Percentiles rank a stretch among this genome's conserved stretches.
phyloP scores from a whole-genome alignment of 2,329 filamentous ascomycete genomes.

The Fusarium oligoseptatum region DNA sequence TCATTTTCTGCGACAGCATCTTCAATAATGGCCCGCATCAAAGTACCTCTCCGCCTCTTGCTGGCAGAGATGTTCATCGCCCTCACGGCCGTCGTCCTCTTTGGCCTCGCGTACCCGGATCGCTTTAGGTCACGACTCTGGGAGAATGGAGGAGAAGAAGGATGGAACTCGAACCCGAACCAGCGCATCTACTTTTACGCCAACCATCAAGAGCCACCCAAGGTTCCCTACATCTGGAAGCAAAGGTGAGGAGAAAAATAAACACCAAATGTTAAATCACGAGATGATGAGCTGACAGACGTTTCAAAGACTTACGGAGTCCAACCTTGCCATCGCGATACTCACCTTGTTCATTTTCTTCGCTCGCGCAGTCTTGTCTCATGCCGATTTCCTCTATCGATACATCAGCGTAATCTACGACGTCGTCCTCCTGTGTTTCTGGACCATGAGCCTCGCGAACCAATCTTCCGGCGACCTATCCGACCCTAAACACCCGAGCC shows the following conservation, averaged over 20 bases:
- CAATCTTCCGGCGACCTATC: conserved; percentile 44
- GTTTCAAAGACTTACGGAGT: conserved; percentile 43
- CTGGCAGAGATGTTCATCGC: conserved; percentile 38
- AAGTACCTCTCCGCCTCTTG: conserved; percentile 25
- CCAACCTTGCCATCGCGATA: conserved; percentile 48
- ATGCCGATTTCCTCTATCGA: conserved; percentile 41
- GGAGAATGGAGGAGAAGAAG: conserved; percentile 47
- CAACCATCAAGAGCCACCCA: conserved; percentile 47
- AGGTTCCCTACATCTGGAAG: conserved; percentile 46
- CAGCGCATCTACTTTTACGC: conserved; percentile 49
- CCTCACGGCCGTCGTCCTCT: conserved; percentile 27
- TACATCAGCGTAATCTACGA: conserved; percentile 48
- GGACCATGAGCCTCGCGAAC: conserved; percentile 42
- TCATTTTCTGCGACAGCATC: background rate
- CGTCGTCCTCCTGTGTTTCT: conserved; percentile 44
- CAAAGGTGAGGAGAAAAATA: conserved; percentile 38
- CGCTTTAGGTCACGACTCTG: conserved; percentile 43
- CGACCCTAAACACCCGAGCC: conserved; percentile 42
- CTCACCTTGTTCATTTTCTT: conserved; percentile 47
- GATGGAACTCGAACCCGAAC: conserved; percentile 50
- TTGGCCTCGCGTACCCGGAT: conserved; percentile 42
- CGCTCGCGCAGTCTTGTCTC: conserved; percentile 40
- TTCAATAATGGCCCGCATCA: conserved; percentile 28
- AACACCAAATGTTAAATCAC: background rate
- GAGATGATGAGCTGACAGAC: background rate